phyloP scores from a whole-genome alignment of 176 grass and related monocot genomes.

The Neostapfia colusana region DNA sequence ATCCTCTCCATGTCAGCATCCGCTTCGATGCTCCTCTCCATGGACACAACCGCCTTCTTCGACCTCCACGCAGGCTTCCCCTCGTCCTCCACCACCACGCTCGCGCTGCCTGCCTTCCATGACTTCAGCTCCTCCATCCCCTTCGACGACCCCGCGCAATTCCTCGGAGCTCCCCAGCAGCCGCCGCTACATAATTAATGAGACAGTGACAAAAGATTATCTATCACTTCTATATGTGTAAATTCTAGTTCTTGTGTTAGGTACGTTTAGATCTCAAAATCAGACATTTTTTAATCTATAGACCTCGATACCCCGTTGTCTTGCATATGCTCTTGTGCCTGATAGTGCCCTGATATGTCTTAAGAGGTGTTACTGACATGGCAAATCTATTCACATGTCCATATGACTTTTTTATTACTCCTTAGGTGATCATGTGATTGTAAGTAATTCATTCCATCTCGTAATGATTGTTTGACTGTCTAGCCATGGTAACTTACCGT shows the following conservation, averaged over 20 bases:
- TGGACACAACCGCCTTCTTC: constrained; percentile 47
- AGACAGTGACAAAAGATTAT: too few species aligned
- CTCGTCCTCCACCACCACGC: constrained; percentile 39
- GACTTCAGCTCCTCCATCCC: constrained; percentile 42
- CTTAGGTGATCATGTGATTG: not conserved
- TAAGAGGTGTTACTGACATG: constrained; percentile 13
- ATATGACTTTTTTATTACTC: not conserved
- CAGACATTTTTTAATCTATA: not conserved
- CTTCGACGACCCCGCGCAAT: constrained; percentile 50
- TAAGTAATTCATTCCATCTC: not conserved
- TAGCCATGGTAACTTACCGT: constrained; percentile 11
- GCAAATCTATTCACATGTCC: not conserved
- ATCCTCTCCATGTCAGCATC: constrained; percentile 25
- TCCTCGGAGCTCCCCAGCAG: not conserved
- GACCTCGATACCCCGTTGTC: not conserved
- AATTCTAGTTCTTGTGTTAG: constrained; percentile 27
- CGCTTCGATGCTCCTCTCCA: constrained; percentile 48
- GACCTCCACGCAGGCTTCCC: constrained; percentile 48
- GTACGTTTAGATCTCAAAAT: constrained; percentile 10
- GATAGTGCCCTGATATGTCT: not conserved
- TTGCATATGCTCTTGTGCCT: not conserved
- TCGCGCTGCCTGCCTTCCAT: constrained; percentile 39
- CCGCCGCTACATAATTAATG: too few species aligned
- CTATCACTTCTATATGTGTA: too few species aligned
- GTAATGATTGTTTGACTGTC: constrained; percentile 6